Base-by-base conservation (phyloP, 345 rosid species). In the Aquilaria malaccensis region DNA sequence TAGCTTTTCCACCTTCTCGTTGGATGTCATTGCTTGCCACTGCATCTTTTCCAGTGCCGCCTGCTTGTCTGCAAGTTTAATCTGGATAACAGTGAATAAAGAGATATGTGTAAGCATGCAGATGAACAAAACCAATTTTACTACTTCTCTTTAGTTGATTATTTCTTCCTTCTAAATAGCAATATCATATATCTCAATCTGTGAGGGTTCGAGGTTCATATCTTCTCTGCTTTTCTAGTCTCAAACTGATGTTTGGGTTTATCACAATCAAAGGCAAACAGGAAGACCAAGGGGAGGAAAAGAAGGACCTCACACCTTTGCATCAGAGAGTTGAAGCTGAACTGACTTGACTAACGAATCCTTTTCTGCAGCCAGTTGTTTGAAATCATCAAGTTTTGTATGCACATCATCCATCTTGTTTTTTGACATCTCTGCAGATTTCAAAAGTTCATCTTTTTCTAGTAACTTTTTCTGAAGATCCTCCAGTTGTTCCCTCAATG, bases 11-110 rank as follows among this genome's bases (percentile, higher is more conserved):
- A 70, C 89, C 76, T 70, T 86, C 13, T 68, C 60, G 61, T 79
- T 78, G 41, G 91, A 74, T 58, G 89, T 79, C 83, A 82, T 85
- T 63, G 87, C 91, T 76, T 95, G 91, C 99, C 99, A 95, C 64
- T 79, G 97, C 45, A 77, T 70, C 82, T 86, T 95, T 66, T 95
- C 99, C 50, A 90, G 74, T 11, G 91, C 85, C 45, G 99, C 99
- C 76, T 91, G 97, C 80, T 73, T 94, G 79, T 94, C 99, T 43
- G 97, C 99, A 67, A 91, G 96, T 75, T 88, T 86, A 64, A 94
- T 77, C 97, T 85, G 83, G 57, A 0, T 9, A 37, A 37, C 43
- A 37, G 43, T 37, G 43, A 3, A 41, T 50, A 63, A 47, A 51
- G 13, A 13, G 43, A 52, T 50, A 22, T 11, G 14, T 50, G n/a